phyloP scores from a whole-genome alignment of 768 basidiomycete genomes.

The Melanogaster broomeanus region DNA sequence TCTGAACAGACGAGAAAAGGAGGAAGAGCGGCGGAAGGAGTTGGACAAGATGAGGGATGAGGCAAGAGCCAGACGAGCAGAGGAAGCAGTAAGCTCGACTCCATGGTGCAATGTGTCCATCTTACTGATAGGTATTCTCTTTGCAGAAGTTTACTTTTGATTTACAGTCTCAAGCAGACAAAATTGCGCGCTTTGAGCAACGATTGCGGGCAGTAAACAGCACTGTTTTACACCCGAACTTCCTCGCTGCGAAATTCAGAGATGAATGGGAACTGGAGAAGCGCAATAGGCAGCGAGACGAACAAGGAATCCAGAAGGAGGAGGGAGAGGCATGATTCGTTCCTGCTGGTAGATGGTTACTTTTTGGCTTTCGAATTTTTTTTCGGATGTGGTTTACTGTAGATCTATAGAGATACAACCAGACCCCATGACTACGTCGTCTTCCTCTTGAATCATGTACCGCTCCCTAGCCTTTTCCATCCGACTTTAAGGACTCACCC shows the following conservation, averaged over 20 bases:
- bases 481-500: conserved; percentile 22
- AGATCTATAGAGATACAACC: conserved; percentile 11
- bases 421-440: not conserved
- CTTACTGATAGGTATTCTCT: conserved; percentile 10
- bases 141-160: conserved; percentile 52
- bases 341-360: conserved; percentile 1
- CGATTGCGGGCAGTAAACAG: conserved; percentile 49
- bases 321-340: conserved; percentile 37
- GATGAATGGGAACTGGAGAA: conserved; percentile 49
- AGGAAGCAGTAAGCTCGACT: conserved; percentile 50
- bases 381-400: conserved; percentile 13
- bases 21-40: conserved; percentile 72
- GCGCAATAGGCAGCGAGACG: conserved; percentile 29
- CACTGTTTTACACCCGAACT: conserved; percentile 61
- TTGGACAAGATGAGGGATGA: conserved; percentile 72
- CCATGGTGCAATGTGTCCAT: not conserved
- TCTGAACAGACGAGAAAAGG: conserved; percentile 42
- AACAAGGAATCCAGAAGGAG: conserved; percentile 26
- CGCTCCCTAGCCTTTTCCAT: conserved; percentile 4
- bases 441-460: not conserved
- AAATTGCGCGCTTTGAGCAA: conserved; percentile 65
- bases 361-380: not conserved
- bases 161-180: conserved; percentile 59
- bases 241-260: conserved; percentile 57
- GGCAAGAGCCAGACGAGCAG: conserved; percentile 54